phyloP scores from a whole-genome alignment of 2,329 filamentous ascomycete species.

The Didymella pinodella region DNA sequence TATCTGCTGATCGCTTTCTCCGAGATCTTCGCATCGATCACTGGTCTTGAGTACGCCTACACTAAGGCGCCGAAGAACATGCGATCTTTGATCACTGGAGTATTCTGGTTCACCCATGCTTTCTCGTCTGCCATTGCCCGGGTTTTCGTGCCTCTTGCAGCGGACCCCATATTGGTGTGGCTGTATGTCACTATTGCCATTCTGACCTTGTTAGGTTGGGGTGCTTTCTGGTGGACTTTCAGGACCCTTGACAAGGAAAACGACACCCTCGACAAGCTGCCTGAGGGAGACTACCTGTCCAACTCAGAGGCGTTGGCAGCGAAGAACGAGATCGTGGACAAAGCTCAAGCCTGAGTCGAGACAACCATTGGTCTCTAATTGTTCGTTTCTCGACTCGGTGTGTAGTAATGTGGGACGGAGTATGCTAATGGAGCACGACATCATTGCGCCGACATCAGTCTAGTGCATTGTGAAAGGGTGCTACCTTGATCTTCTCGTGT shows the following conservation, averaged over 20 bases:
- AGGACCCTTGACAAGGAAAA: slow-evolving; percentile 40
- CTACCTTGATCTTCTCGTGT: background rate
- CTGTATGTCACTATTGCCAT: slow-evolving; percentile 44
- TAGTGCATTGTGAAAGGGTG: background rate
- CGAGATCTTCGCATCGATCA: slow-evolving; percentile 70
- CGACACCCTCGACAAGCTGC: slow-evolving; percentile 45
- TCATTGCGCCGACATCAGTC: background rate
- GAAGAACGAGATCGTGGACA: slow-evolving; percentile 23
- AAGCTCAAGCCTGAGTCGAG: background rate
- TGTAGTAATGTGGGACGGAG: background rate
- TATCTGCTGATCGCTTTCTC: slow-evolving; percentile 63
- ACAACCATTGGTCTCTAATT: background rate
- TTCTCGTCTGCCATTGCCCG: slow-evolving; percentile 38
- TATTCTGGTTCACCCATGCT: slow-evolving; percentile 45
- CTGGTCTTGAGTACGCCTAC: slow-evolving; percentile 74
- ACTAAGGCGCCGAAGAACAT: slow-evolving; percentile 74
- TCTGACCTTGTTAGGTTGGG: slow-evolving; percentile 40
- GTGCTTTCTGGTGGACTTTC: slow-evolving; percentile 42
- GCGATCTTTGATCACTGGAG: slow-evolving; percentile 49
- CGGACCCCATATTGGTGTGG: slow-evolving; percentile 36
- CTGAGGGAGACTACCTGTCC: slow-evolving; percentile 33
- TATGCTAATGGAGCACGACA: background rate
- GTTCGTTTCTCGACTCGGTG: background rate
- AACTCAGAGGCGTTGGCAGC: slow-evolving; percentile 24
- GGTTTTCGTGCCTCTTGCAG: slow-evolving; percentile 32